Evolutionary conservation across 805 yeast species (phyloP).

Genomic region (Candida nitratophila): DNA sequence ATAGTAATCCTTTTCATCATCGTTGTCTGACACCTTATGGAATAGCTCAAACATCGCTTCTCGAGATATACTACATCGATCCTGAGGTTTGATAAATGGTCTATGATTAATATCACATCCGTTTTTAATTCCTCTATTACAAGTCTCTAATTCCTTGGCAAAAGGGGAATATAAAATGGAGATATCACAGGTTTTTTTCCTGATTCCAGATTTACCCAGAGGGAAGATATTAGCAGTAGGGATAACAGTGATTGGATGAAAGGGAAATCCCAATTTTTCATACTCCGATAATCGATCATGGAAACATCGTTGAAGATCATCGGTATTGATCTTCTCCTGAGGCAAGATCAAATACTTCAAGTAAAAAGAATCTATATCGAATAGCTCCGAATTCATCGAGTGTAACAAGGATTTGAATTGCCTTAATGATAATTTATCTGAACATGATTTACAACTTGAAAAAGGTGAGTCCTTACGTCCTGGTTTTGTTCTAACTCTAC

Average conservation of each 20-base stretch:
- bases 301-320: slow-evolving; percentile 38
- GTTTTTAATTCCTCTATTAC: slow-evolving; percentile 54
- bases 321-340: slow-evolving; percentile 15
- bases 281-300: slow-evolving; percentile 10
- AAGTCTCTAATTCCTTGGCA: slow-evolving; percentile 24
- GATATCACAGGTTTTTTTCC: slow-evolving; percentile 15
- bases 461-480: slow-evolving; percentile 75
- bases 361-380: slow-evolving; percentile 26
- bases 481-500: slow-evolving; percentile 84
- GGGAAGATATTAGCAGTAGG: slow-evolving; percentile 8
- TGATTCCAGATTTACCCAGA: slow-evolving; percentile 5
- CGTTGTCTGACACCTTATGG: slow-evolving; percentile 4
- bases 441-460: slow-evolving; percentile 77
- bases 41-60: slow-evolving; percentile 9
- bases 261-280: neutral
- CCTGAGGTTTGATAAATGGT: slow-evolving; percentile 34
- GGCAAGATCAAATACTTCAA: slow-evolving; percentile 48
- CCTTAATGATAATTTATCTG: slow-evolving; percentile 68
- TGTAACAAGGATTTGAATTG: slow-evolving; percentile 54
- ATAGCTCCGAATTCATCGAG: slow-evolving; percentile 30
- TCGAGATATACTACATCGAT: slow-evolving; percentile 17
- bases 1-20: neutral
- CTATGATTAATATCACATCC: slow-evolving; percentile 44
- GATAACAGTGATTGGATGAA: slow-evolving; percentile 7
- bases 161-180: slow-evolving; percentile 23